Percentiles rank a stretch among this genome's conserved stretches.
These are phyloP conservation scores for Ramalina peruviana DNA, from an alignment of 495 filamentous ascomycete species.

Conservation along the genomic window DNA sequence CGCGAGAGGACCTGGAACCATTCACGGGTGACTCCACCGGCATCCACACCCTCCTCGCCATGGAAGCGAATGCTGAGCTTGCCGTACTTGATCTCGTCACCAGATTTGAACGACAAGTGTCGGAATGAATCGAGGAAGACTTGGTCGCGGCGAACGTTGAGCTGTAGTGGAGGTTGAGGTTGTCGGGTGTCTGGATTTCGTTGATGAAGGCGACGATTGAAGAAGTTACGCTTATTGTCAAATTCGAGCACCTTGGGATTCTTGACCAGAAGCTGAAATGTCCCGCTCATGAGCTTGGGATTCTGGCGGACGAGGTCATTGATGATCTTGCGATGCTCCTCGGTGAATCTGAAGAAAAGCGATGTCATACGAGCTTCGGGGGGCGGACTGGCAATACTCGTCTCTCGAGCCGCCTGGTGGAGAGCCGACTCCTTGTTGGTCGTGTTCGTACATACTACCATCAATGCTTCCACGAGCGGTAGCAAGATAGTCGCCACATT, in stretches of 20 bases:
- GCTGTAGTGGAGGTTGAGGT: slow-evolving; percentile 64
- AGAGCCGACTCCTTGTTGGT: slow-evolving; percentile 57
- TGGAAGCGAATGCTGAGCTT: slow-evolving; percentile 97
- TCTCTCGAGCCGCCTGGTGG: slow-evolving; percentile 47
- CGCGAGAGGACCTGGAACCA: slow-evolving; percentile 97
- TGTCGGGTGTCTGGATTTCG: slow-evolving; percentile 51
- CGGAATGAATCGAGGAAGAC: slow-evolving; percentile 98
- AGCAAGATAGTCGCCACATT: slow-evolving; percentile 92
- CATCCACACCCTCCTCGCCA: slow-evolving; percentile 94
- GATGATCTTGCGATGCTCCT: slow-evolving; percentile 94
- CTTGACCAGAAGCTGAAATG: slow-evolving; percentile 88
- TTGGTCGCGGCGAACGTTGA: slow-evolving; percentile 81
- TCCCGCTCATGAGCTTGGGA: slow-evolving; percentile 95
- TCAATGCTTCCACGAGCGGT: slow-evolving; percentile 85
- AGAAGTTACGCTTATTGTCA: slow-evolving; percentile 99
- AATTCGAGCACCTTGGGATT: slow-evolving; percentile 99
- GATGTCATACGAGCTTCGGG: slow-evolving; percentile 72
- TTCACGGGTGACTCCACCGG: slow-evolving; percentile 93
- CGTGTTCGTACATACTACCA: slow-evolving; percentile 98
- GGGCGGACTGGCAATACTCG: slow-evolving; percentile 61
- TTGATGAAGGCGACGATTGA: slow-evolving; percentile 79
- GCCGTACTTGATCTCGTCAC: slow-evolving; percentile 93
- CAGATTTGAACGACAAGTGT: slow-evolving; percentile 84
- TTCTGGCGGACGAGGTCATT: slow-evolving; percentile 96
- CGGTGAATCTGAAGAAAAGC: slow-evolving; percentile 96